Evolutionary conservation across 371 early-diverging fungal species (phyloP).

Genomic region (Phascolomyces articulosus): DNA sequence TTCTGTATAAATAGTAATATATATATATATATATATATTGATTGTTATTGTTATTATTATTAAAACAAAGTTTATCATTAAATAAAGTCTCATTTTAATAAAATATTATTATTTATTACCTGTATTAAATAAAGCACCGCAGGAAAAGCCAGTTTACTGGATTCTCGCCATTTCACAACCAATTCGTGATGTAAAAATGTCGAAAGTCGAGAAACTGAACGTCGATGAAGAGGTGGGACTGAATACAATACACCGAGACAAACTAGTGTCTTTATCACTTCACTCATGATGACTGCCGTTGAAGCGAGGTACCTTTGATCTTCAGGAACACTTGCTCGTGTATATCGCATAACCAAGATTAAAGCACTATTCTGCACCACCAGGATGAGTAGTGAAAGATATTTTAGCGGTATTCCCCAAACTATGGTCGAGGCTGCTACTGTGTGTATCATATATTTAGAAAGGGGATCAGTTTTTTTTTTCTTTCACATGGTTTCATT

Average conservation of each 20-base stretch:
- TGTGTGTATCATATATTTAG: not conserved
- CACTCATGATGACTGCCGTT: slow-evolving; percentile 88
- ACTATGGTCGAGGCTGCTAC: slow-evolving; percentile 7
- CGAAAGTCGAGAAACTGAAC: slow-evolving; percentile 27
- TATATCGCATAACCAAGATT: slow-evolving; percentile 85
- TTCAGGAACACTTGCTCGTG: slow-evolving; percentile 55
- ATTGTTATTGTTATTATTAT: no score
- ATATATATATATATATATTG: not conserved
- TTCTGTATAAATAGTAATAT: slow-evolving; percentile 46
- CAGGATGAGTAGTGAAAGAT: slow-evolving; percentile 71
- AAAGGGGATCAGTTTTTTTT: not conserved
- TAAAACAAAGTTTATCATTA: no score
- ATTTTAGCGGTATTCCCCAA: slow-evolving; percentile 50
- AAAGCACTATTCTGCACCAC: slow-evolving; percentile 88
- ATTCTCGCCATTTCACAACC: slow-evolving; percentile 41
- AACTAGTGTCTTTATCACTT: slow-evolving; percentile 77
- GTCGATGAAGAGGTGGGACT: slow-evolving; percentile 23
- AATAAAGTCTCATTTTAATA: no score
- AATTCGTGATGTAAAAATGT: slow-evolving; percentile 38
- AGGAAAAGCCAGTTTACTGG: slow-evolving; percentile 75
- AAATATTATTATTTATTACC: slow-evolving; percentile 17
- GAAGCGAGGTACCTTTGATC: slow-evolving; percentile 73
- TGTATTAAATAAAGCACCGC: slow-evolving; percentile 93
- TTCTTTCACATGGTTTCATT: no score
- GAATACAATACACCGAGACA: slow-evolving; percentile 64